phyloP scores from a whole-genome alignment of 1,284 basidiomycete genomes.

The Trichosporon faecale region DNA sequence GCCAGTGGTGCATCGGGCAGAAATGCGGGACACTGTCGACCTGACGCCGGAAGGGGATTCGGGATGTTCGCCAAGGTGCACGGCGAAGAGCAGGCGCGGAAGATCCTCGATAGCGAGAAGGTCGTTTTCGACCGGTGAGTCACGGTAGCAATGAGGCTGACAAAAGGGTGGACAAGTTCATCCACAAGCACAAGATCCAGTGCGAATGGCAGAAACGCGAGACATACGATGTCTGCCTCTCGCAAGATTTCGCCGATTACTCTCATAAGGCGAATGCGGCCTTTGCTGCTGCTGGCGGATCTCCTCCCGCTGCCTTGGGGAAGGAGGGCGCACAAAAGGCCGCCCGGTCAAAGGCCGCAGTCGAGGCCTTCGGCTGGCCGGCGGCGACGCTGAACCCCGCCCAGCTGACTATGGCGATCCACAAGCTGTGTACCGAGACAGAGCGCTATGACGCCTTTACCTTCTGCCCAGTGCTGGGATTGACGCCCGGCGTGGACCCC shows the following conservation, averaged over 20 bases:
- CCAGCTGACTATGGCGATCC: constrained; percentile 36
- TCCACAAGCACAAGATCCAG: constrained; percentile 32
- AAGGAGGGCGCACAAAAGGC: constrained; percentile 18
- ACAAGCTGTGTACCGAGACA: constrained; percentile 22
- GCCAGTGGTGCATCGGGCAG: constrained; percentile 48
- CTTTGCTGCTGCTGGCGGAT: constrained; percentile 20
- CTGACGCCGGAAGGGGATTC: constrained; percentile 41
- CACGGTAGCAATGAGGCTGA: neutral
- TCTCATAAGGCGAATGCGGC: constrained; percentile 26
- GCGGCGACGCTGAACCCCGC: constrained; percentile 44
- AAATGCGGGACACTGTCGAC: constrained; percentile 50
- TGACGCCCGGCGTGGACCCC: neutral
- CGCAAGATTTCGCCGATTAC: constrained; percentile 35
- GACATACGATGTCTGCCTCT: constrained; percentile 40
- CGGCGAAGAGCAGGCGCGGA: constrained; percentile 31
- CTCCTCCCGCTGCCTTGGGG: constrained; percentile 18
- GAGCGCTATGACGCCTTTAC: constrained; percentile 33
- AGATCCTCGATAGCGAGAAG: constrained; percentile 18
- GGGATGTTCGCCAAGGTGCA: constrained; percentile 35
- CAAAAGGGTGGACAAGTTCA: constrained; percentile 25
- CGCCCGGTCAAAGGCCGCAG: constrained; percentile 16
- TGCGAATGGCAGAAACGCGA: constrained; percentile 40
- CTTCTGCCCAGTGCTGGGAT: constrained; percentile 7
- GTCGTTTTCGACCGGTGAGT: constrained; percentile 13
- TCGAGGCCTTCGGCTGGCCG: constrained; percentile 30